Evolutionary conservation across 2,329 filamentous ascomycete genomes (phyloP).

Genomic region (Fusarium sp.): DNA sequence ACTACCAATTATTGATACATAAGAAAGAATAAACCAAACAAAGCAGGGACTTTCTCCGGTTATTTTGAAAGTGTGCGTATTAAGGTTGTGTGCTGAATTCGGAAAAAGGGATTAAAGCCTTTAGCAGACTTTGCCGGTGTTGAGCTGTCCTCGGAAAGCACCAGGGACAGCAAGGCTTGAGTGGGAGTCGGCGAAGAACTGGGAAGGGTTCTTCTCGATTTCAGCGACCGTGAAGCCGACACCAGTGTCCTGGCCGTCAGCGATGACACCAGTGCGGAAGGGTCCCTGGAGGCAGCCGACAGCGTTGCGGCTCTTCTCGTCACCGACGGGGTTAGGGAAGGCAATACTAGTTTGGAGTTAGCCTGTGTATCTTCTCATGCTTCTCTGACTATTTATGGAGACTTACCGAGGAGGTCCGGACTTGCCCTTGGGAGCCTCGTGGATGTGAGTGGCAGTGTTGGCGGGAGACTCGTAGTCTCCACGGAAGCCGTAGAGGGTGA

Average conservation of each 20-base stretch:
- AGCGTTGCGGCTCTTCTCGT: constrained; percentile 50
- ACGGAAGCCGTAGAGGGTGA: constrained; percentile 60
- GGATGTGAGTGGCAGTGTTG: constrained; percentile 65
- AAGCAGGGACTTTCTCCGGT: background rate
- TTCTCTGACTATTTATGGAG: background rate
- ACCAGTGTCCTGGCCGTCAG: constrained; percentile 49
- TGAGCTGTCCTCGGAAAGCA: constrained; percentile 63
- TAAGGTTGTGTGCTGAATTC: background rate
- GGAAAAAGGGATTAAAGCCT: background rate
- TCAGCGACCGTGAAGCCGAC: constrained; percentile 60
- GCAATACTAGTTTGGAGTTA: constrained; percentile 50
- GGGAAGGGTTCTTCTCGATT: constrained; percentile 62
- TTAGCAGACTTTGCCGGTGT: constrained; percentile 32
- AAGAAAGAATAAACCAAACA: constrained; percentile 1
- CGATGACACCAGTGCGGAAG: constrained; percentile 50
- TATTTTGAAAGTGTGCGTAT: background rate
- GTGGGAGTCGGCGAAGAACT: constrained; percentile 66
- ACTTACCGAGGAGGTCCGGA: constrained; percentile 61
- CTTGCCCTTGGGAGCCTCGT: constrained; percentile 59
- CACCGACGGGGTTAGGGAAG: constrained; percentile 60
- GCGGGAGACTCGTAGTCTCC: constrained; percentile 64
- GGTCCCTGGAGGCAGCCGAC: constrained; percentile 56
- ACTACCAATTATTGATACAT: constrained; percentile 7
- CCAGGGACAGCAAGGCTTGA: constrained; percentile 61
- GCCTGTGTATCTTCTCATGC: background rate